Conservation (phyloP, 768 basidiomycete genomes). For the Kondoa malvinella region DNA sequence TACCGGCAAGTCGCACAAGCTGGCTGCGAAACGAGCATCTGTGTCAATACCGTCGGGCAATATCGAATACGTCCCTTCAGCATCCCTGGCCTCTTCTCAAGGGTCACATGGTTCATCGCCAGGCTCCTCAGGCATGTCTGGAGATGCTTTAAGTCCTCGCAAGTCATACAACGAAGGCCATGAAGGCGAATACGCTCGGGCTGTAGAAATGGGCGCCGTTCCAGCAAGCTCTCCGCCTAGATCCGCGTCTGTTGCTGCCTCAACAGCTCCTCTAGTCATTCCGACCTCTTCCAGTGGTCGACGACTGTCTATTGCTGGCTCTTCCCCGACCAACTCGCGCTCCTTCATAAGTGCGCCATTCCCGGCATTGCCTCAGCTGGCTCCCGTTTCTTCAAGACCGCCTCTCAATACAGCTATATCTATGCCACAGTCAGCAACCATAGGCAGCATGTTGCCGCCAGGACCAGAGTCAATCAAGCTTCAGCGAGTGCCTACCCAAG, state of each 20-base stretch:
- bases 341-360: neutral
- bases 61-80: neutral
- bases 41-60: neutral
- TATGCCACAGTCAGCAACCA: neutral
- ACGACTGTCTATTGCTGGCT: neutral
- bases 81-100: neutral
- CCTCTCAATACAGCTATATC: neutral
- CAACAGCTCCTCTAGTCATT: neutral
- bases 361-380: neutral
- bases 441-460: neutral
- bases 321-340: neutral
- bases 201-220: neutral
- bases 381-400: neutral
- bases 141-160: neutral
- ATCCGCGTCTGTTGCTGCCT: neutral
- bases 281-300: neutral
- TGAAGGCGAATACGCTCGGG: neutral
- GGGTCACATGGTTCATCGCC: neutral
- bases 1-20: neutral
- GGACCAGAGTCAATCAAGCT: constrained; percentile 29
- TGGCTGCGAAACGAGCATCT: neutral
- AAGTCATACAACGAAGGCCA: constrained; percentile 7
- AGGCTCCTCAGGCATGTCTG: neutral
- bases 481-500: constrained; percentile 35
- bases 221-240: neutral